These are phyloP conservation scores for Arachnomyces sp. DNA, from an alignment of 2,329 filamentous ascomycete genomes.

Conservation along the genomic window DNA sequence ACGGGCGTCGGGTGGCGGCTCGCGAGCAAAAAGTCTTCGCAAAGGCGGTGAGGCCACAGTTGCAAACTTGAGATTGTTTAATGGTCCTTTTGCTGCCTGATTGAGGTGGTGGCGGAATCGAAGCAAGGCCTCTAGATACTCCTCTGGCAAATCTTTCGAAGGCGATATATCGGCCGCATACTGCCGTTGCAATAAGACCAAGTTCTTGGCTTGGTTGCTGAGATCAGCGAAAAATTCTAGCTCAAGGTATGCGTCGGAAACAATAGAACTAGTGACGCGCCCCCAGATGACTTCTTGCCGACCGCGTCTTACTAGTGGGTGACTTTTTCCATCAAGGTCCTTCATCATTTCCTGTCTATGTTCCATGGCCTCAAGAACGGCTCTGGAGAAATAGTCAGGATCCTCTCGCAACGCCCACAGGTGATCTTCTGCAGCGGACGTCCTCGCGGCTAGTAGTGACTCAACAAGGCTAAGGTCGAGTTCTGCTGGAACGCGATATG, in stretches of 20 bases:
- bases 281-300: constrained; percentile 30
- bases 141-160: constrained; percentile 26
- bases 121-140: constrained; percentile 33
- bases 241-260: constrained; percentile 26
- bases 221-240: constrained; percentile 36
- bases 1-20: constrained; percentile 15
- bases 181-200: constrained; percentile 24
- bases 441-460: constrained; percentile 35
- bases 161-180: constrained; percentile 26
- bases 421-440: constrained; percentile 43
- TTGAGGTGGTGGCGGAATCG: constrained; percentile 33
- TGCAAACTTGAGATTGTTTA: constrained; percentile 17
- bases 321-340: constrained; percentile 27
- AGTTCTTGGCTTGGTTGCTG: constrained; percentile 17
- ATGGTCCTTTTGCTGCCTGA: constrained; percentile 23
- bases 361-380: constrained; percentile 37
- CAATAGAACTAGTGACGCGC: constrained; percentile 27
- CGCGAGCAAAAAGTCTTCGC: constrained; percentile 26
- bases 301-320: not conserved
- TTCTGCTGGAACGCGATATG: constrained; percentile 42
- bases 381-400: constrained; percentile 45
- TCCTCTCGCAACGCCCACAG: constrained; percentile 50
- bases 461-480: constrained; percentile 41
- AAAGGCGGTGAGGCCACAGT: constrained; percentile 34
- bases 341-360: constrained; percentile 40